A percentile compares a stretch with the other conserved stretches of the same genome.
phyloP scores from a whole-genome alignment of 805 yeast genomes.

The Suhomyces emberorum region DNA sequence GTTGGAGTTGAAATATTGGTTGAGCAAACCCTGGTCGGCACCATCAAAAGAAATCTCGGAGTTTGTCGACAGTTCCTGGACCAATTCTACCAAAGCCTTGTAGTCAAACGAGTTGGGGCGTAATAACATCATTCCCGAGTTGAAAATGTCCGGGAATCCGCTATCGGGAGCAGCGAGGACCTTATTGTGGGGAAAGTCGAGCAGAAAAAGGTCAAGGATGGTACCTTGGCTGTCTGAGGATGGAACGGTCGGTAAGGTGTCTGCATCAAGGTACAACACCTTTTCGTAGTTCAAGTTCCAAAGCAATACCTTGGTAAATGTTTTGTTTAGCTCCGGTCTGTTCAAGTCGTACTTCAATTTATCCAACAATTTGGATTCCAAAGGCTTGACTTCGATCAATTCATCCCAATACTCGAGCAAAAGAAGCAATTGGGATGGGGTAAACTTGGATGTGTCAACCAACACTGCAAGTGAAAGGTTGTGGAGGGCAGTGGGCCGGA shows the following conservation, averaged over 20 bases:
- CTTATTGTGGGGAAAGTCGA: constrained; percentile 19
- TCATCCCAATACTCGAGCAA: constrained; percentile 27
- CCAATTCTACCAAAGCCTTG: constrained; percentile 34
- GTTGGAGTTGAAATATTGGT: constrained; percentile 58
- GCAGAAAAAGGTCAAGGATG: constrained; percentile 28
- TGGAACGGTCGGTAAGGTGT: constrained; percentile 46
- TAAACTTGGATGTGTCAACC: constrained; percentile 27
- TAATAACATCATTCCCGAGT: constrained; percentile 69
- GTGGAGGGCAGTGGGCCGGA: neutral
- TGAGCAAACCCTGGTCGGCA: constrained; percentile 88
- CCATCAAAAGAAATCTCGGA: constrained; percentile 62
- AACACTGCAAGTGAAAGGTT: constrained; percentile 27
- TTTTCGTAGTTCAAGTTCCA: constrained; percentile 51
- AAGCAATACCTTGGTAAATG: constrained; percentile 54
- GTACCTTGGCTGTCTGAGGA: constrained; percentile 10
- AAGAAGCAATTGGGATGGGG: constrained; percentile 23
- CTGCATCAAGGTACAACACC: constrained; percentile 63
- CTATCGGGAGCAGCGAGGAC: constrained; percentile 68
- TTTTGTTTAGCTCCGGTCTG: constrained; percentile 51
- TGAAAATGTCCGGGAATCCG: constrained; percentile 93
- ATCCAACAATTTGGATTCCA: constrained; percentile 21
- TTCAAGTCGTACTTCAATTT: constrained; percentile 34
- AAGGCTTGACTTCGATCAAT: constrained; percentile 25
- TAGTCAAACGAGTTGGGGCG: constrained; percentile 49
- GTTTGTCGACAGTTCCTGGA: constrained; percentile 13